Evolutionary conservation across 805 yeast species (phyloP), one percentile per base, ranked within the genome.

Genomic region (Lachancea meyersii): DNA sequence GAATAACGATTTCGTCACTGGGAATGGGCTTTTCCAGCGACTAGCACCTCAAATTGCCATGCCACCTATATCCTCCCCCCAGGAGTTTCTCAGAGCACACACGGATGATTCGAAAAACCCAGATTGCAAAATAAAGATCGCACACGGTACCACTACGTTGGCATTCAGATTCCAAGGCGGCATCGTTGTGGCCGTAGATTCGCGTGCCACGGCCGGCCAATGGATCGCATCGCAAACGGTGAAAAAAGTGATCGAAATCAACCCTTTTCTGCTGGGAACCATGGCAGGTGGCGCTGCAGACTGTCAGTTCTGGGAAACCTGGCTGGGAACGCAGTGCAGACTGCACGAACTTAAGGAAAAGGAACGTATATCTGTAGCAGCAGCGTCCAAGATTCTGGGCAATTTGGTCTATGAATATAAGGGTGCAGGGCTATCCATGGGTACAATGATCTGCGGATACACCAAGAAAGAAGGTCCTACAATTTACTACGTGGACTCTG

Each of bases 261-360:
- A 93, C 66, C 96, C 97, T 41, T 84, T 86, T 64, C 69, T 93
- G 50, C 74, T 93, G 55, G 98, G 98, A 51, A 93, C 98, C 17
- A 81, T 93, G 96, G 98, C 98, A 26, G 98, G 98, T 69, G 97
- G 97, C 71, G 98, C 98, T 38, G 97, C 97, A 24, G 98, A 93
- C 69, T 93, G 98, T 73, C 98, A 93, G 66, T 93, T 74, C 68
- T 93, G 98, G 98, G 97, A 93, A 69, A 86, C 97, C 28, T 93
- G 97, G 97, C 75, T 93, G 47, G 98, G 98, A 49, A 72, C 95
- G 14, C 97, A 93, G 68, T 91, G 97, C 71, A 75, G 98, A 58
- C 69, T 93, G 57, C 95, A 89, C 65, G 98, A 93, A 65, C 75
- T 93, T 58, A 78, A 96, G 61, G 93, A 91, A 64, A 89, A 91